A percentile compares a stretch with the other conserved stretches of the same genome.
phyloP scores from a whole-genome alignment of 1,139 yeast species.

The Yamadazyma mexicana region DNA sequence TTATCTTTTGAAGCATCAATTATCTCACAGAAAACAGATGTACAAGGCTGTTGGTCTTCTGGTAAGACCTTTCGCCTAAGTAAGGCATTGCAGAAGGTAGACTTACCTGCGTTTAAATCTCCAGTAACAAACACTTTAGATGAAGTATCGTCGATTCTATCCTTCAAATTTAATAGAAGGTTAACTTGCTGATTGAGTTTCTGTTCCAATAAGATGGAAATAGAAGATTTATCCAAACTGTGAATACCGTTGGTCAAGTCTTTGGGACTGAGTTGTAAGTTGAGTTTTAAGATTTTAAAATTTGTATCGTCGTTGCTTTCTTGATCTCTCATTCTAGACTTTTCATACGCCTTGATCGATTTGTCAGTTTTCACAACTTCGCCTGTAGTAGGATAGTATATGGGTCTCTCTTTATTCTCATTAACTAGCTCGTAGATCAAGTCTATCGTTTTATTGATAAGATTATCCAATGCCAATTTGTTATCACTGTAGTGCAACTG shows the following conservation, averaged over 20 bases:
- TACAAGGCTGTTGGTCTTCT: conserved; percentile 97
- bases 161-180: conserved; percentile 73
- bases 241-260: conserved; percentile 45
- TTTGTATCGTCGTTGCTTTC: conserved; percentile 13
- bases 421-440: conserved; percentile 53
- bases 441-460: conserved; percentile 57
- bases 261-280: conserved; percentile 54
- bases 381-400: conserved; percentile 61
- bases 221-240: conserved; percentile 61
- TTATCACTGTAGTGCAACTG: conserved; percentile 73
- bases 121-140: conserved; percentile 97
- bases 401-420: conserved; percentile 61
- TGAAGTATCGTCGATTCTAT: conserved; percentile 85
- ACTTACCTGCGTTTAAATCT: conserved; percentile 94
- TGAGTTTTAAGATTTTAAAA: conserved; percentile 63
- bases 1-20: conserved; percentile 76
- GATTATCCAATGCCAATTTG: conserved; percentile 59
- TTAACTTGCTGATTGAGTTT: conserved; percentile 60
- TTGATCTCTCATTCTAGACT: conserved; percentile 21
- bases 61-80: conserved; percentile 79
- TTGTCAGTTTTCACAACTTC: conserved; percentile 49
- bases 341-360: conserved; percentile 28
- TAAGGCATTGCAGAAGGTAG: conserved; percentile 91
- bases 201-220: conserved; percentile 65
- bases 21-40: conserved; percentile 94